These are phyloP conservation scores for Astragalus membranaceus DNA, from an alignment of 306 rosid species.

Conservation along the genomic window DNA sequence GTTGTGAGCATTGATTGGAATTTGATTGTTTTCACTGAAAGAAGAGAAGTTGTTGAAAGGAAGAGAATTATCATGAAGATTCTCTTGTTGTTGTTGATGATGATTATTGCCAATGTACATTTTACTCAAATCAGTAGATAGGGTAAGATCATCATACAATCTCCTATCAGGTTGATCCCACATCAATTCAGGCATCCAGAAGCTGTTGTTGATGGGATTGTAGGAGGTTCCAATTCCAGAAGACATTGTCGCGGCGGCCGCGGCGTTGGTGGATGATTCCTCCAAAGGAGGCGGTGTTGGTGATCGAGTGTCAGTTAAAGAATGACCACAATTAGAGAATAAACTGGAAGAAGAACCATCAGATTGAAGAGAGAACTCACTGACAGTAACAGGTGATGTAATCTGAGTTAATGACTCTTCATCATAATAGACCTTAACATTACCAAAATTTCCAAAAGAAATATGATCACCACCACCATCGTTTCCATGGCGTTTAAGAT, in stretches of 20 bases:
- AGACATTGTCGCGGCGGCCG: background rate
- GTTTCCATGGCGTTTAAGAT: slow-evolving; percentile 15
- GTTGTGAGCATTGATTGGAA: slow-evolving; percentile 1
- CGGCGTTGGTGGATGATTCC: slow-evolving; percentile 21
- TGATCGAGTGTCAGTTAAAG: slow-evolving; percentile 46
- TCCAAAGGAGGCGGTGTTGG: slow-evolving; percentile 42
- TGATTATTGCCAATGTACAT: slow-evolving; percentile 22
- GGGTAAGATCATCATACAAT: slow-evolving; percentile 37
- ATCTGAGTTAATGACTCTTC: slow-evolving; percentile 30
- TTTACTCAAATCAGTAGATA: slow-evolving; percentile 28
- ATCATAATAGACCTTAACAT: slow-evolving; percentile 2
- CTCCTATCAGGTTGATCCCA: slow-evolving; percentile 9
- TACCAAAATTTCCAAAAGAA: slow-evolving; percentile 13
- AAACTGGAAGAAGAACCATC: slow-evolving; percentile 51
- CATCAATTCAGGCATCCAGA: slow-evolving; percentile 23
- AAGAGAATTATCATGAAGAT: slow-evolving; percentile 22
- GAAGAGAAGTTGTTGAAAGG: background rate
- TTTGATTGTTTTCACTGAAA: slow-evolving; percentile 20
- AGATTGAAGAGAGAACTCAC: slow-evolving; percentile 44
- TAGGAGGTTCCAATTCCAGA: slow-evolving; percentile 15
- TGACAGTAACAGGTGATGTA: slow-evolving; percentile 44
- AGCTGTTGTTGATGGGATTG: background rate
- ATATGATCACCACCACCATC: background rate
- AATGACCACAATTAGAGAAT: slow-evolving; percentile 34
- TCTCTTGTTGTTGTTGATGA: slow-evolving; percentile 1